Evolutionary conservation across 2,329 filamentous ascomycete genomes (phyloP).

Genomic region (Diaporthe citri): DNA sequence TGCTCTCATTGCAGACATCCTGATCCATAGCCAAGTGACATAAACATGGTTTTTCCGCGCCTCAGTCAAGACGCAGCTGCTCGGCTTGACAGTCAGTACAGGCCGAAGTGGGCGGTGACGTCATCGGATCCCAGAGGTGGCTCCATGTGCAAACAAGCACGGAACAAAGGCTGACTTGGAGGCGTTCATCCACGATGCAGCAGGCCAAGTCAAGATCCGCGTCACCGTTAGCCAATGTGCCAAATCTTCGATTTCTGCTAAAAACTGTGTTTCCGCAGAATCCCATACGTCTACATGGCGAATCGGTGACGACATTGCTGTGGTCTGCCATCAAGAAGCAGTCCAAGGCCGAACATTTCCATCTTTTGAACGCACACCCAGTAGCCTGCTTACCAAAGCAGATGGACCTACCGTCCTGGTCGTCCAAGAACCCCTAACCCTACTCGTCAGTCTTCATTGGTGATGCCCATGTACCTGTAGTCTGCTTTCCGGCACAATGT

Average conservation of each 20-base stretch:
- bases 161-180: conserved; percentile 3
- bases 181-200: not conserved
- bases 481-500: not conserved
- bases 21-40: not conserved
- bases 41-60: not conserved
- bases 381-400: not conserved
- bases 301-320: conserved; percentile 20
- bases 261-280: not conserved
- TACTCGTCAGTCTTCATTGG: not conserved
- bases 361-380: not conserved
- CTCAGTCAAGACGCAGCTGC: not conserved
- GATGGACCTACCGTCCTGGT: not conserved
- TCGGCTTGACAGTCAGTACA: not conserved
- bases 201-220: conserved; percentile 4
- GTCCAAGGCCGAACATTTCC: not conserved
- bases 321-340: not conserved
- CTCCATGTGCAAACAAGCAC: not conserved
- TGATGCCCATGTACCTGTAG: too few species aligned
- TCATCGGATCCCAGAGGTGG: not conserved
- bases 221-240: not conserved
- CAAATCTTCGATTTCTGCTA: not conserved
- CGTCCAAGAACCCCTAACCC: not conserved
- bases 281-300: not conserved
- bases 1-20: not conserved
- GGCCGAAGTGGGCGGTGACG: not conserved